A percentile compares a stretch with the other conserved stretches of the same genome.
Evolutionary conservation across 371 early-diverging fungal species (phyloP).

Genomic region (Chytridium lagenaria): DNA sequence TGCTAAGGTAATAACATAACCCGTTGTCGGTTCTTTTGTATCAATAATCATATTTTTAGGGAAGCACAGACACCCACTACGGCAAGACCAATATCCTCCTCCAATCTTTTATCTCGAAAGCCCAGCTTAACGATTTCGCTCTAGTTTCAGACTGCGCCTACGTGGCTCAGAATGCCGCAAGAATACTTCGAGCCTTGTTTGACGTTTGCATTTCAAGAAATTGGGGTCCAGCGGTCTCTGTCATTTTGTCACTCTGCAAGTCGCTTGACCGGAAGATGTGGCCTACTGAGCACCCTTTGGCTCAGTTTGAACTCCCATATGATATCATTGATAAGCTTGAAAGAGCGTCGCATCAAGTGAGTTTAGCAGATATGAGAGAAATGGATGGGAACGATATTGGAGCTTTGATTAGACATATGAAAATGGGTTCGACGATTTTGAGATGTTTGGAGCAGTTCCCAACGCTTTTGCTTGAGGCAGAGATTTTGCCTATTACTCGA

Average conservation of each 20-base stretch:
- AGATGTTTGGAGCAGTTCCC: slow-evolving; percentile 87
- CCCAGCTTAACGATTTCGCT: slow-evolving; percentile 86
- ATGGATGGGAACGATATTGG: slow-evolving; percentile 87
- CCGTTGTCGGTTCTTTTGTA: background rate
- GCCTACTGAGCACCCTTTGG: slow-evolving; percentile 90
- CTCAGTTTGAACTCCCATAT: slow-evolving; percentile 80
- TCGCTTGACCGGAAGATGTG: slow-evolving; percentile 92
- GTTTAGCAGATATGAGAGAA: slow-evolving; percentile 78
- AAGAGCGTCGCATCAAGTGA: slow-evolving; percentile 28
- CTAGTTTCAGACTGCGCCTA: slow-evolving; percentile 91
- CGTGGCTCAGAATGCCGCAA: slow-evolving; percentile 90
- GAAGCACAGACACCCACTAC: slow-evolving; percentile 68
- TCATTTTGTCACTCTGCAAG: slow-evolving; percentile 84
- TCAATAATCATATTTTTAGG: slow-evolving; percentile 27
- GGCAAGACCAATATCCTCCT: slow-evolving; percentile 94
- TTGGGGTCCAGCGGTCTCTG: slow-evolving; percentile 86
- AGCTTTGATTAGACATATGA: slow-evolving; percentile 77
- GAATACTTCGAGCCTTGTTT: slow-evolving; percentile 94
- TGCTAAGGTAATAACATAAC: slow-evolving; percentile 64
- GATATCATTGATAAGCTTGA: slow-evolving; percentile 83
- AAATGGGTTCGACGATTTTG: slow-evolving; percentile 77
- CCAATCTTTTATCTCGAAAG: slow-evolving; percentile 84
- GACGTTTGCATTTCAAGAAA: slow-evolving; percentile 90
- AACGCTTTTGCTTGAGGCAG: slow-evolving; percentile 72
- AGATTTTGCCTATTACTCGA: slow-evolving; percentile 89